These are phyloP conservation scores for Effrenium voratum DNA, from an alignment of 73 alveolate species.

Conservation along the genomic window DNA sequence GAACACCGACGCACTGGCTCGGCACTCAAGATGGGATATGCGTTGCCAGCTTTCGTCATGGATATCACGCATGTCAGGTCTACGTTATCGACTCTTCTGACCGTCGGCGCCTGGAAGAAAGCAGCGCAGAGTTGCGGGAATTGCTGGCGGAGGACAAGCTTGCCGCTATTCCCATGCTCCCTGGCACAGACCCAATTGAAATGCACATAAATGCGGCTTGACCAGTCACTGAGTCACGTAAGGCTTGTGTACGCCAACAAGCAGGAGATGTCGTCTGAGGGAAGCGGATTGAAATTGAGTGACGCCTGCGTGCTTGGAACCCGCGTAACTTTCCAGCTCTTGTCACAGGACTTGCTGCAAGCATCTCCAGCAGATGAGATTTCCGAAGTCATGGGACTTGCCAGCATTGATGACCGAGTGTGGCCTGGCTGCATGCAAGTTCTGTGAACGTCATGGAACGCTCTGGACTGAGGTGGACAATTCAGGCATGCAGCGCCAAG, in stretches of 20 bases:
- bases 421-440: too few species aligned
- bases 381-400: slow-evolving; percentile 36
- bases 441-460: too few species aligned
- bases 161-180: slow-evolving; percentile 97
- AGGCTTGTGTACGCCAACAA: slow-evolving; percentile 98
- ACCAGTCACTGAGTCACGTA: not conserved
- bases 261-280: slow-evolving; percentile 95
- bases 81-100: slow-evolving; percentile 99
- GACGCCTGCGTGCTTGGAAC: not conserved
- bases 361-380: slow-evolving; percentile 99
- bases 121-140: slow-evolving; percentile 93
- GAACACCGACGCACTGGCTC: slow-evolving; percentile 98
- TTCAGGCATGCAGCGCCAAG: slow-evolving; percentile 99
- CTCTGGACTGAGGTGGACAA: too few species aligned
- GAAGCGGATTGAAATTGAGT: not conserved
- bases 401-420: slow-evolving; percentile 65
- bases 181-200: not conserved
- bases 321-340: too few species aligned
- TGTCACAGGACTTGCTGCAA: slow-evolving; percentile 95
- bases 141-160: slow-evolving; percentile 97
- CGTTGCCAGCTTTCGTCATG: slow-evolving; percentile 97
- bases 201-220: not conserved
- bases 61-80: slow-evolving; percentile 97
- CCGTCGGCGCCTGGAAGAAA: slow-evolving; percentile 98
- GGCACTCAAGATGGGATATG: too few species aligned